Base-by-base conservation (phyloP, 2,329 filamentous ascomycete genomes). In the Aspergillus fumigatus region DNA sequence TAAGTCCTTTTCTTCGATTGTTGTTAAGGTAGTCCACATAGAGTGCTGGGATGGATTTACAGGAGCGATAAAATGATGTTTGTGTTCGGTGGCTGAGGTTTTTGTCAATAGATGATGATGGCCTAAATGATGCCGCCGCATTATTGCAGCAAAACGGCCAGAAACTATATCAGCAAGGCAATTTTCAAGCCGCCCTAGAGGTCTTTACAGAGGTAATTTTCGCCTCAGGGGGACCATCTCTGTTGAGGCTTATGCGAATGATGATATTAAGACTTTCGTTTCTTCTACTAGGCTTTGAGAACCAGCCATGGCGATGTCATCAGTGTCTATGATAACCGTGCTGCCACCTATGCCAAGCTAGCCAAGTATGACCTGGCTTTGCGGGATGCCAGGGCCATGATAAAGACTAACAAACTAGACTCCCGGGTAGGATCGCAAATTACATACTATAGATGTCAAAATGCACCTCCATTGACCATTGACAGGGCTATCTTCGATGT, bases 381-480 rank as follows among this genome's bases (percentile, higher is more conserved):
- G 9, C 75, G 77, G 54, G 83, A 86, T 75, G 80, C 80, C n/a
- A 80, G 79, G 59, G 73, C 74, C 21, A 84, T 84, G 74, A 83
- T 87, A 54, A 78, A 78, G 54, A 61, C 74, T 17, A 70, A 79
- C 49, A 77, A 77, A 54, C 72, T 75, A 23, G 79, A 84, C 68
- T 75, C 80, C n/a, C 78, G 78, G 59, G 78, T 80, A 73, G n/a
- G 59, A 40, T 26, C 32, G 21, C 7, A 23, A 7, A 17, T 26
- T 32, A 11, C 26, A 1, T 10, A 25, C 45, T 57, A 14, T 11
- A 11, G 6, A 8, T n/a, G 19, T 38, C 8, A 3, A 19, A 2
- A 9, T n/a, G 5, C 52, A 45, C 60, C 21, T 9, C 10, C 14
- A 47, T 25, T 66, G 52, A 66, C 53, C 8, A 9, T 26, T 27